Evolutionary conservation across 805 yeast genomes (phyloP).

Genomic region (Candida taoyuanica): DNA sequence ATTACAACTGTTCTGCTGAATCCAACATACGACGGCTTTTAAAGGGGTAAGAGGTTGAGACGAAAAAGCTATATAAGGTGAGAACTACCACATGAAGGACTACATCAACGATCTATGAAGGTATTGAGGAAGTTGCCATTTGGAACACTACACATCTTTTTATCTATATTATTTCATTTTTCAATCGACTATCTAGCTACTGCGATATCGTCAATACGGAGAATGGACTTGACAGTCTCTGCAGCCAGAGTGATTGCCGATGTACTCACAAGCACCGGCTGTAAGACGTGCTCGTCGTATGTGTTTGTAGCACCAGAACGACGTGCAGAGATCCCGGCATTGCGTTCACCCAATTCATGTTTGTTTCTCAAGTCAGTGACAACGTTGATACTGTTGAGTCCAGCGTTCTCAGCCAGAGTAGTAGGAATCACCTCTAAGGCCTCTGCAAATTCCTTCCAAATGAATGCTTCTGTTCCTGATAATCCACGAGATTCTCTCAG

Average conservation of each 20-base stretch:
- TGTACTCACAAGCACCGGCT: conserved; percentile 91
- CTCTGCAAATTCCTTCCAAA: conserved; percentile 57
- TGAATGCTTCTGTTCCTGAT: conserved; percentile 77
- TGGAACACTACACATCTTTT: no score
- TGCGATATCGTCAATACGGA: conserved; percentile 96
- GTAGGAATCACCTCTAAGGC: conserved; percentile 95
- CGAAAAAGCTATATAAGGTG: no score
- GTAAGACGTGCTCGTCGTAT: conserved; percentile 89
- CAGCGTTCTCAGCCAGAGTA: conserved; percentile 95
- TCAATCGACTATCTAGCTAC: conserved; percentile 86
- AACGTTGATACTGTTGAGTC: conserved; percentile 87
- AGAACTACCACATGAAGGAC: no score
- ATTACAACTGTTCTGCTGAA: no score
- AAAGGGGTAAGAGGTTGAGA: no score
- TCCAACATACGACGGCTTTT: no score
- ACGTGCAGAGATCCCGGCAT: conserved; percentile 95
- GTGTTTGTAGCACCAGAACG: conserved; percentile 91
- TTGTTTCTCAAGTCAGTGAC: conserved; percentile 85
- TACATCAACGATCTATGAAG: no score
- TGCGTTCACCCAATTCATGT: conserved; percentile 85
- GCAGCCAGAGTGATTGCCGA: conserved; percentile 93
- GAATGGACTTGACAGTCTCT: conserved; percentile 91
- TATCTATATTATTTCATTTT: no score
- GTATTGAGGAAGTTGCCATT: no score
- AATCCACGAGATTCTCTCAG: conserved; percentile 88